Conservation (phyloP, 148 eudicot genomes). For the Arbutus unedo region DNA sequence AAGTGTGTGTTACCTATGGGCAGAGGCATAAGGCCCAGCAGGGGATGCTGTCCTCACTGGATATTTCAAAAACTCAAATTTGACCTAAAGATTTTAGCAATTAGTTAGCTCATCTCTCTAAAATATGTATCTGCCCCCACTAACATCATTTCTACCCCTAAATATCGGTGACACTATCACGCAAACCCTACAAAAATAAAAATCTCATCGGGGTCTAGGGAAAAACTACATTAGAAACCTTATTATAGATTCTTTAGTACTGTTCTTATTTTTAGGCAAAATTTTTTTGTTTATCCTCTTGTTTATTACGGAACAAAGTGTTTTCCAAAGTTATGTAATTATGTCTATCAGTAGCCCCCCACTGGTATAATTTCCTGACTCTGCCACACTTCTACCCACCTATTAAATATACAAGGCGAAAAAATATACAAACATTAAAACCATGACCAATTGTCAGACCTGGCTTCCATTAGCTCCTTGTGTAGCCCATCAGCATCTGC, state of each 20-base stretch:
- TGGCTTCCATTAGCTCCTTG: slow-evolving; percentile 71
- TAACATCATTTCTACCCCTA: slow-evolving; percentile 1
- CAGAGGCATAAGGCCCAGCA: not conserved
- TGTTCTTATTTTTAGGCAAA: not conserved
- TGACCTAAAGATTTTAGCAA: not conserved
- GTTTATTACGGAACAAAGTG: not conserved
- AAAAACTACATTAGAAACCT: not conserved
- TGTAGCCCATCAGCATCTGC: slow-evolving; percentile 62
- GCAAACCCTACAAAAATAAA: not conserved
- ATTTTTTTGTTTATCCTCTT: not conserved
- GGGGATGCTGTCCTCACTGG: not conserved
- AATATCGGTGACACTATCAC: not conserved
- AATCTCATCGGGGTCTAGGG: not conserved
- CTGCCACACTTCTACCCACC: slow-evolving; percentile 1
- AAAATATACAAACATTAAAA: not conserved
- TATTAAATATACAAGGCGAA: not conserved
- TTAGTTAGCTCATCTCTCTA: not conserved
- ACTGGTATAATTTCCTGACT: slow-evolving; percentile 1
- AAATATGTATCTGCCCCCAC: not conserved
- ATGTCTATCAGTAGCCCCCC: not conserved
- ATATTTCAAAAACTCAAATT: not conserved
- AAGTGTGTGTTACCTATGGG: not conserved
- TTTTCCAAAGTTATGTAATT: not conserved
- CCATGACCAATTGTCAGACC: slow-evolving; percentile 36
- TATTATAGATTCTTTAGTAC: not conserved